phyloP scores from a whole-genome alignment of 2,329 filamentous ascomycete species.

The Orbilia oligospora region DNA sequence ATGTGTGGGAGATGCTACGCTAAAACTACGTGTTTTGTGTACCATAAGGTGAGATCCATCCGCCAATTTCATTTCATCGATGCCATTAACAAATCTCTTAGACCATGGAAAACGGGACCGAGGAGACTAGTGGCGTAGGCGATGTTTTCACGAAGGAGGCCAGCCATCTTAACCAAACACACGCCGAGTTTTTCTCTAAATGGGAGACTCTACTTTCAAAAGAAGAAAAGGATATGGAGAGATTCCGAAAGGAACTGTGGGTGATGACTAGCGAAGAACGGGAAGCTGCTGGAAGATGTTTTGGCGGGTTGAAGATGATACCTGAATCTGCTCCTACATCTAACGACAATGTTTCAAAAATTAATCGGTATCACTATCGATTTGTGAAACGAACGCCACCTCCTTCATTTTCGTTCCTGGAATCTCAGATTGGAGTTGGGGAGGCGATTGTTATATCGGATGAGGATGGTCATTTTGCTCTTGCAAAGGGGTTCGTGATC shows the following conservation, averaged over 20 bases:
- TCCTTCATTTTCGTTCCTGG: constrained; percentile 83
- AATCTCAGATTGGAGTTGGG: constrained; percentile 87
- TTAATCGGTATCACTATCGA: constrained; percentile 90
- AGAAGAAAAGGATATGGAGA: constrained; percentile 91
- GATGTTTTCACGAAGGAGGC: constrained; percentile 86
- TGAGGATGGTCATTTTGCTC: constrained; percentile 92
- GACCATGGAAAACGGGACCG: constrained; percentile 81
- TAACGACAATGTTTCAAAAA: constrained; percentile 82
- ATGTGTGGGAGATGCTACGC: constrained; percentile 91
- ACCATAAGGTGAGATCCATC: constrained; percentile 79
- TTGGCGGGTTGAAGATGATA: constrained; percentile 87
- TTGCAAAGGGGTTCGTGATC: constrained; percentile 91
- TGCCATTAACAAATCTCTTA: constrained; percentile 14
- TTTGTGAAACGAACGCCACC: constrained; percentile 77
- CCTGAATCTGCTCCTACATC: constrained; percentile 75
- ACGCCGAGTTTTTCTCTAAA: constrained; percentile 89
- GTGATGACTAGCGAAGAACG: constrained; percentile 92
- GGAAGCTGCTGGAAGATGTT: constrained; percentile 77
- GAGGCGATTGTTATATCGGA: constrained; percentile 98
- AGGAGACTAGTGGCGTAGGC: constrained; percentile 83
- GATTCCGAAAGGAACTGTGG: constrained; percentile 91
- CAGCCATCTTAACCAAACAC: constrained; percentile 79
- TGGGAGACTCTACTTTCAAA: constrained; percentile 95
- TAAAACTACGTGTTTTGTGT: constrained; percentile 90
- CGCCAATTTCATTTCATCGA: background rate